Conservation (phyloP, 75 land plant species). For the Pseudotsuga menziesii region DNA sequence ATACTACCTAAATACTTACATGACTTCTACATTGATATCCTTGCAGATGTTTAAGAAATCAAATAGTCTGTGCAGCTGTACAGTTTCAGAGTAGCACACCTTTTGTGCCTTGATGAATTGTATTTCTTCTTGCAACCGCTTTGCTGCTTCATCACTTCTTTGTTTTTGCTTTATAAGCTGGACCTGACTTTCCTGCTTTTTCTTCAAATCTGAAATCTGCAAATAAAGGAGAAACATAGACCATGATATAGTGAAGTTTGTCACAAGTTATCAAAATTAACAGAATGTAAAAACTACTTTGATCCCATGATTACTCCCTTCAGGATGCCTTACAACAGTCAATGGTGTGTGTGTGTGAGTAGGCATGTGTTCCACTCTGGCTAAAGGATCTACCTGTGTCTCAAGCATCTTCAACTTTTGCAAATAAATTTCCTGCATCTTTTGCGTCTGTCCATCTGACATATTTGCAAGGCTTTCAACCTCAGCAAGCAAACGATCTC, state of each 20-base stretch:
- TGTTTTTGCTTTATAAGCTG: slow-evolving; percentile 94
- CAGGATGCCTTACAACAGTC: background rate
- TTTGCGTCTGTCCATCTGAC: slow-evolving; percentile 85
- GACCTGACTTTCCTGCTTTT: slow-evolving; percentile 95
- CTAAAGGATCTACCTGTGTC: slow-evolving; percentile 63
- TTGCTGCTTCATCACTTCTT: slow-evolving; percentile 97
- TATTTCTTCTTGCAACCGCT: slow-evolving; percentile 91
- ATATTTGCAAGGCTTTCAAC: slow-evolving; percentile 64
- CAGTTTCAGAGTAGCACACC: slow-evolving; percentile 23
- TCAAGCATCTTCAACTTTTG: slow-evolving; percentile 89
- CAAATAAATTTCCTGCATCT: slow-evolving; percentile 66
- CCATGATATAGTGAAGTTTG: background rate
- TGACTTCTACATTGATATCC: background rate
- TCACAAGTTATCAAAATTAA: background rate
- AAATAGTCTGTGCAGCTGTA: background rate
- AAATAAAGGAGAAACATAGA: slow-evolving; percentile 6
- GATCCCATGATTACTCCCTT: background rate
- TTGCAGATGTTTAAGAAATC: background rate
- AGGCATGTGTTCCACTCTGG: background rate
- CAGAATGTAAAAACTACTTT: background rate
- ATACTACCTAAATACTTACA: background rate
- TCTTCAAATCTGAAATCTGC: slow-evolving; percentile 90
- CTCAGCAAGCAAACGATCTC: slow-evolving; percentile 77
- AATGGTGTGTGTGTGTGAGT: background rate
- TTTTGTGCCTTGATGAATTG: slow-evolving; percentile 81